Evolutionary conservation across 805 yeast genomes (phyloP).

Genomic region (Lachancea sp.): DNA sequence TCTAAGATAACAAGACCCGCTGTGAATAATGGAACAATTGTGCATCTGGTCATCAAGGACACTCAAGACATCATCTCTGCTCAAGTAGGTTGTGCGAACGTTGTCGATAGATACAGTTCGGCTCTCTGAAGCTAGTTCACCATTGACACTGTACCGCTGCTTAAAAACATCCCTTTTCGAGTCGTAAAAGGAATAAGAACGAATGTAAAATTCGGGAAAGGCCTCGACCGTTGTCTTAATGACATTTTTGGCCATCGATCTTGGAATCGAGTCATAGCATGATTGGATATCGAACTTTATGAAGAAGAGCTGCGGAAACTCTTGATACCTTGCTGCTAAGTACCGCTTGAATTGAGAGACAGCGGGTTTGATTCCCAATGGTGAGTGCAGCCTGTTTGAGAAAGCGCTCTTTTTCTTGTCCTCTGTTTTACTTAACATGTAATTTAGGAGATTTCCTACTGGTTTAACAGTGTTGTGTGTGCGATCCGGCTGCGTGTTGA

Average conservation of each 20-base stretch:
- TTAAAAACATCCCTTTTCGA: constrained; percentile 15
- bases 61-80: constrained; percentile 39
- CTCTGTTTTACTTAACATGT: constrained; percentile 26
- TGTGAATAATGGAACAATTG: constrained; percentile 41
- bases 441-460: constrained; percentile 33
- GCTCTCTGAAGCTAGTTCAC: constrained; percentile 7
- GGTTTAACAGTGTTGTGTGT: constrained; percentile 40
- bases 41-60: constrained; percentile 48
- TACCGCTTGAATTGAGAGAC: constrained; percentile 35
- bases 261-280: constrained; percentile 71
- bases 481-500: constrained; percentile 31
- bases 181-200: constrained; percentile 17
- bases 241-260: constrained; percentile 34
- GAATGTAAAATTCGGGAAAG: constrained; percentile 28
- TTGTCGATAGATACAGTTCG: constrained; percentile 29
- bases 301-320: constrained; percentile 39
- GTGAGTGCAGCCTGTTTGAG: constrained; percentile 37
- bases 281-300: constrained; percentile 70
- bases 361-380: constrained; percentile 38
- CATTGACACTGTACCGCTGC: constrained; percentile 18
- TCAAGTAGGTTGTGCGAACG: constrained; percentile 33
- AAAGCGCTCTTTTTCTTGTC: constrained; percentile 11
- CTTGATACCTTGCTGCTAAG: constrained; percentile 12
- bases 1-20: constrained; percentile 39
- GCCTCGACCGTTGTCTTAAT: constrained; percentile 19